Evolutionary conservation across 2,329 filamentous ascomycete genomes (phyloP).

Genomic region (Phialophora verrucosa): DNA sequence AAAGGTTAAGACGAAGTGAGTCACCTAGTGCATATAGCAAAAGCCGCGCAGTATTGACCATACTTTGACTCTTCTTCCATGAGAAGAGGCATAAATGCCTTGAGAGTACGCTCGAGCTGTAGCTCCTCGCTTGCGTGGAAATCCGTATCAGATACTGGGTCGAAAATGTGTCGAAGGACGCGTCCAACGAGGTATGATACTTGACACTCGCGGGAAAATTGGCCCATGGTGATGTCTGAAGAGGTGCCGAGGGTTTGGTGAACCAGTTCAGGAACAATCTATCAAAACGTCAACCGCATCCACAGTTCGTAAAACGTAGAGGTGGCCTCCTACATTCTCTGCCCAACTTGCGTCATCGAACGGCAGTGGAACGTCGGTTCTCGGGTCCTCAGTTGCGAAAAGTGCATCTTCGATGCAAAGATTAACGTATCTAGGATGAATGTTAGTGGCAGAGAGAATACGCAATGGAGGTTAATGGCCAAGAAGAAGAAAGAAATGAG

Average conservation of each 20-base stretch:
- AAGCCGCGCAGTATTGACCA: conserved; percentile 16
- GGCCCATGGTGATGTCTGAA: conserved; percentile 18
- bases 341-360: conserved; percentile 15
- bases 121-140: conserved; percentile 19
- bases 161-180: conserved; percentile 16
- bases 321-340: conserved; percentile 6
- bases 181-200: conserved; percentile 14
- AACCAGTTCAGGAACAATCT: not conserved
- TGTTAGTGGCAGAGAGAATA: not conserved
- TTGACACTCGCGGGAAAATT: conserved; percentile 23
- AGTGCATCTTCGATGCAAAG: conserved; percentile 11
- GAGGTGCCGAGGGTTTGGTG: conserved; percentile 6
- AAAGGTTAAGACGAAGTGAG: not conserved
- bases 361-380: conserved; percentile 16
- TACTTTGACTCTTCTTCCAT: conserved; percentile 17
- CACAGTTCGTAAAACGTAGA: not conserved
- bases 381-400: conserved; percentile 18
- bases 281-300: not conserved
- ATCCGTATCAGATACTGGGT: conserved; percentile 9
- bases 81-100: conserved; percentile 10
- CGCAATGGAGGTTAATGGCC: too few species aligned
- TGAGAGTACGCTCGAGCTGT: conserved; percentile 17
- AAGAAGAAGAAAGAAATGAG: too few species aligned
- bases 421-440: conserved; percentile 12
- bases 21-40: conserved; percentile 15